Base-by-base conservation (phyloP, 805 yeast species). In the Barnettozyma pratensis region DNA sequence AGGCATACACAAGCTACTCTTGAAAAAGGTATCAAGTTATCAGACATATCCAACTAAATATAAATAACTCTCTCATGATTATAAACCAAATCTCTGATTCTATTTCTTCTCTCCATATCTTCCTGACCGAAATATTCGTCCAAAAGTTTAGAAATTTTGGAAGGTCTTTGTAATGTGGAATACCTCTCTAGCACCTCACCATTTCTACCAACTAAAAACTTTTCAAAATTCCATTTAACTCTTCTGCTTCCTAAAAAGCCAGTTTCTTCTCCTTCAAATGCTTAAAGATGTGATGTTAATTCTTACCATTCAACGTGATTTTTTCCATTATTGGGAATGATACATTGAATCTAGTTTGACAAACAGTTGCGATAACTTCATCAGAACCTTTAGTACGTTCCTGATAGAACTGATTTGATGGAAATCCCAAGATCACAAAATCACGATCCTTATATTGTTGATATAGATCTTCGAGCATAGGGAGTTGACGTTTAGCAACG, bases 361-460 rank as follows among this genome's bases (percentile, higher is more conserved):
- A 90, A 70, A 85, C 86, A 41, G 74, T 66, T 25, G 80, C 81
- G 54, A 88, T 87, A 60, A 86, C 90, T 48, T 81, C 77, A 44
- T 77, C 80, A 3, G 77, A 61, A 4, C 82, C 83, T 56, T 94
- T 84, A 68, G 47, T 10, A 14, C 91, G 87, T 72, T 94, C 85
- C 58, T 78, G 71, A 27, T 85, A 91, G 64, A 90, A 90, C 65
- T 89, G 96, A 69, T 88, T 87, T 68, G 96, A 87, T 32, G 97
- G 97, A 76, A 90, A 89, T 0, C 90, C 97, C 35, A 90, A 54
- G 29, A 90, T 74, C 41, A 70, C 80, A 27, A 91, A 71, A 1
- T 87, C 95, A 53, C 76, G 61, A 43, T 75, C 79, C 46, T 75
- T 68, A 68, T 83, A 86, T 62, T 81, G 80, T 52, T 80, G 69